Percentiles rank a stretch among this genome's conserved stretches.
These are phyloP conservation scores for Penicillium nucicola DNA, from an alignment of 495 filamentous ascomycete genomes.

Conservation along the genomic window DNA sequence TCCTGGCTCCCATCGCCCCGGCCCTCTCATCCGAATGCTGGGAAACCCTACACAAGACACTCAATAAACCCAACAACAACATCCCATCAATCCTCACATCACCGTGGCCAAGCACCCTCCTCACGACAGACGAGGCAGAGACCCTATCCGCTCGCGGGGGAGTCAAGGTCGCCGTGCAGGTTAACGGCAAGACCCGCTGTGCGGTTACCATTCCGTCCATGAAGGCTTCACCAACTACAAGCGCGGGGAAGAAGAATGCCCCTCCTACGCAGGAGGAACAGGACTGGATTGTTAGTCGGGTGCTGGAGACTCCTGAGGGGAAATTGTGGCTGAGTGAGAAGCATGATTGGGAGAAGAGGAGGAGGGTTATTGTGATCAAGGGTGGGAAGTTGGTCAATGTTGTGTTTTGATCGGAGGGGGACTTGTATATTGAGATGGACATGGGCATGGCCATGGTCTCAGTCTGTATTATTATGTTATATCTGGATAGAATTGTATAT, in stretches of 20 bases:
- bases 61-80: background rate
- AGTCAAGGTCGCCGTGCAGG: constrained; percentile 61
- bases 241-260: constrained; percentile 13
- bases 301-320: constrained; percentile 44
- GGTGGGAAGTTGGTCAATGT: constrained; percentile 49
- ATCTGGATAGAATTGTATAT: constrained; percentile 1
- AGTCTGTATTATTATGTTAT: constrained; percentile 1
- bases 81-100: constrained; percentile 44
- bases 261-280: constrained; percentile 30
- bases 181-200: constrained; percentile 73
- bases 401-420: constrained; percentile 31
- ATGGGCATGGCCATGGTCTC: no score
- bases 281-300: constrained; percentile 56
- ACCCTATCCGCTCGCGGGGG: constrained; percentile 39
- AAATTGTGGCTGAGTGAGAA: constrained; percentile 43
- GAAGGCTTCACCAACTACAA: constrained; percentile 13
- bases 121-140: constrained; percentile 44
- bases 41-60: constrained; percentile 50
- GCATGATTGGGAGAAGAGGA: constrained; percentile 45
- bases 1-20: constrained; percentile 75
- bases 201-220: constrained; percentile 53
- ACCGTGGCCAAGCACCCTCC: constrained; percentile 49
- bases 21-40: constrained; percentile 79
- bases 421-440: background rate
- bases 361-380: constrained; percentile 44